Evolutionary conservation across 495 filamentous ascomycete genomes (phyloP), one percentile per base, ranked within the genome.

Genomic region (Achaetomiella virescens): DNA sequence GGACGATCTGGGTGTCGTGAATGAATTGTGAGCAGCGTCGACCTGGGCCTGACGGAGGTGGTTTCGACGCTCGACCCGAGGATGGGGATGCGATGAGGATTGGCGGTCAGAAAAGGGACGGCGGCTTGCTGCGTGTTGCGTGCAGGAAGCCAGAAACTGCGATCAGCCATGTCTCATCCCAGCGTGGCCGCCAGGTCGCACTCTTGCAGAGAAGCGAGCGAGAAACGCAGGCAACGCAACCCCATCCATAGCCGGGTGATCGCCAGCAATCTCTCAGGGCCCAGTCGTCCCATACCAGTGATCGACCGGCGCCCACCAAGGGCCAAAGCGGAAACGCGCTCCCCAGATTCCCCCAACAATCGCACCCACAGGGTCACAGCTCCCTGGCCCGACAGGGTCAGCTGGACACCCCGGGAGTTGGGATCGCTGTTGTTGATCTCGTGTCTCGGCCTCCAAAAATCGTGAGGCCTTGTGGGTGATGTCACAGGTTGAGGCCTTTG

Each of bases 91-190:
- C 21, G 37, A 41, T 10, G 24, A 22, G n/a, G 52, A 54, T 42
- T 22, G 41, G 51, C 51, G 40, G 51, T 45, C 40, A 33, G 27
- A 29, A 29, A 24, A 43, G 17, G 21, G 9, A 22, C 8, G 3
- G 31, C 37, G 36, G 37, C 11, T 27, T n/a, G n/a, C 27, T 31
- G 27, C 4, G 27, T 25, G 40, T 36, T 35, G 40, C 24, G 17
- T 45, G 33, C 42, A 54, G 42, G 37, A 44, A 43, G 15, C 12
- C 3, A n/a, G 20, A 20, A 46, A 41, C 38, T 7, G 31, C 17
- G 52, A 54, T 54, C 52, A 38, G 27, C 27, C 52, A 29, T 54
- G 52, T 54, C 52, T 54, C 52, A 54, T 54, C 47, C 41, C 52
- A 46, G 20, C 52, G 52, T 54, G 42, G 52, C 42, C 31, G 42